A percentile compares a stretch with the other conserved stretches of the same genome.
Conservation (phyloP, 345 rosid species). For the Murraya koenigii region DNA sequence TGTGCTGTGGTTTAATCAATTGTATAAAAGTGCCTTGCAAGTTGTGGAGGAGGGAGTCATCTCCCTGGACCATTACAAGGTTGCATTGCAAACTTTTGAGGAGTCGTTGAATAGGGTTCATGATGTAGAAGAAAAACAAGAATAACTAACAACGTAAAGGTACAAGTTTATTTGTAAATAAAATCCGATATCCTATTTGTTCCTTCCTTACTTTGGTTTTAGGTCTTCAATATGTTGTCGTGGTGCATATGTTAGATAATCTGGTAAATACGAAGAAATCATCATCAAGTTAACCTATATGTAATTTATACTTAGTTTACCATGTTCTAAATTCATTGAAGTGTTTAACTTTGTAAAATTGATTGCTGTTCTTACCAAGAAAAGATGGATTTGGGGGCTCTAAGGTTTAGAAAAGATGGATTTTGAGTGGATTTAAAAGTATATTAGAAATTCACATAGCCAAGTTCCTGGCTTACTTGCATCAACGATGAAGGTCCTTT, state of each 20-base stretch:
- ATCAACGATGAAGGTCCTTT: too few species aligned
- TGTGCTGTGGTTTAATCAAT: slow-evolving; percentile 53
- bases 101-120: slow-evolving; percentile 52
- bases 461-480: background rate
- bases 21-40: slow-evolving; percentile 51
- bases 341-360: background rate
- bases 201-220: background rate
- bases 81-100: slow-evolving; percentile 50
- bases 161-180: slow-evolving; percentile 15
- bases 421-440: background rate
- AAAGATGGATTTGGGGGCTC: background rate
- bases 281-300: background rate
- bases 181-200: background rate
- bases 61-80: slow-evolving; percentile 61
- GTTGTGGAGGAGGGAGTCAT: slow-evolving; percentile 69
- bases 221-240: background rate
- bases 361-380: background rate
- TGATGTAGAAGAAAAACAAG: slow-evolving; percentile 38
- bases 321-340: background rate
- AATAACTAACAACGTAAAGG: slow-evolving; percentile 6
- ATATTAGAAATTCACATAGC: background rate
- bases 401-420: background rate
- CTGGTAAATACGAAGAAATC: background rate
- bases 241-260: background rate
- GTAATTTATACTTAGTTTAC: background rate